A percentile compares a stretch with the other conserved stretches of the same genome.
These are phyloP conservation scores for Citrus sp. DNA, from an alignment of 345 rosid genomes.

Conservation along the genomic window DNA sequence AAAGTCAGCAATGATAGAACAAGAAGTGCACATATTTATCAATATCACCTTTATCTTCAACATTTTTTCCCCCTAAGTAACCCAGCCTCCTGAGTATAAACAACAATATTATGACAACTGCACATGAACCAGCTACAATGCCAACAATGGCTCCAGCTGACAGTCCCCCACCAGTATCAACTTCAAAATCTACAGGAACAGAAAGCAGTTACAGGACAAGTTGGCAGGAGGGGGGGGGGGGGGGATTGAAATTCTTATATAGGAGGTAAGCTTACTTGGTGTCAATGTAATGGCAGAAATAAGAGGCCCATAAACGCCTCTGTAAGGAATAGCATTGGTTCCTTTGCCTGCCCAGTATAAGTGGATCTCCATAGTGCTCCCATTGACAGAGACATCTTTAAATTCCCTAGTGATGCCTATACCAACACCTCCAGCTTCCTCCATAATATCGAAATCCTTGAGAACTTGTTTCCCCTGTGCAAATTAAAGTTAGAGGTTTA, in stretches of 20 bases:
- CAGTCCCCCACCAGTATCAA: constrained; percentile 47
- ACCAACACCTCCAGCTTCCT: constrained; percentile 77
- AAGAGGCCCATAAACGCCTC: constrained; percentile 85
- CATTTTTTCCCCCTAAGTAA: constrained; percentile 51
- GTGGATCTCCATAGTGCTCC: constrained; percentile 72
- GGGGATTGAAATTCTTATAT: not conserved
- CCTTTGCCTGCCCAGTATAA: constrained; percentile 85
- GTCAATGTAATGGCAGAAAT: constrained; percentile 73
- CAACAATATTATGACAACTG: constrained; percentile 37
- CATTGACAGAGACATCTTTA: constrained; percentile 40
- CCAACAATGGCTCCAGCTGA: constrained; percentile 69
- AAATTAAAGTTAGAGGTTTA: constrained; percentile 2
- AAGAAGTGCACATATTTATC: not conserved
- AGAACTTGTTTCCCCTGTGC: constrained; percentile 52
- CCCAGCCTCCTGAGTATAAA: constrained; percentile 43
- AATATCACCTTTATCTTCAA: constrained; percentile 51
- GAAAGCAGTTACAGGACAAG: not conserved
- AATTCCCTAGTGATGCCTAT: constrained; percentile 22
- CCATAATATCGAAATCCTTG: constrained; percentile 60
- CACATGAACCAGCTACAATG: constrained; percentile 51
- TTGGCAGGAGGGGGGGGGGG: not conserved
- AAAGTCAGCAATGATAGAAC: not conserved
- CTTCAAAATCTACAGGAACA: constrained; percentile 50
- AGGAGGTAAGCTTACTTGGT: constrained; percentile 52
- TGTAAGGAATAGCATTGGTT: constrained; percentile 55